Base-by-base conservation (phyloP, 1,139 yeast species). In the Blastobotrys raffinosifermentans region DNA sequence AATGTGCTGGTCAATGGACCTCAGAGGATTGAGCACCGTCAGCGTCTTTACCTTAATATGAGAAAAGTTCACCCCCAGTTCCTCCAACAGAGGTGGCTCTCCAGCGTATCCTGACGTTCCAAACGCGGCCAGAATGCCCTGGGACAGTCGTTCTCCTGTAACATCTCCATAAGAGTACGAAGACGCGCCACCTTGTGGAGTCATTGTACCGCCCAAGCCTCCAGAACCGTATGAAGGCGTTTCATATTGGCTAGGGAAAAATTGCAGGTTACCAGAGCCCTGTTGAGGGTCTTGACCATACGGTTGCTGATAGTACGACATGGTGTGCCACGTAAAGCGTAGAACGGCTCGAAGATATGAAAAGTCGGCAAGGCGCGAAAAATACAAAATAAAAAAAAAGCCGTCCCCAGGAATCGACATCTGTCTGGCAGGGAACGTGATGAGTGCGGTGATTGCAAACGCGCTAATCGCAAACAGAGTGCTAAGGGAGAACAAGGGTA, bases 71-170 rank as follows among this genome's bases (percentile, higher is more conserved):
- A 93, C 85, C 1, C 97, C 99, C 29, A 91, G 65, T 57, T 91
- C 99, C 58, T 91, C 95, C 37, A 91, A 67, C 38, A 91, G 66
- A 1, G 97, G 91, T 0, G 95, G 93, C 58, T 91, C 99, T 18
- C 89, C 93, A 0, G 95, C 79, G 57, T 91, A 91, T 0, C 99
- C 98, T 0, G 84, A 72, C 0, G 96, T 83, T 2, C 96, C 87
- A 56, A 93, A 81, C 0, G 98, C 98, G 4, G 96, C 94, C 14
- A 93, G 63, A 35, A 87, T 57, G 0, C 98, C 98, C 0, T 77
- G 67, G 1, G 87, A 72, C 32, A 91, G 67, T 40, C 79, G 49
- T 34, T 58, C 63, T 18, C 70, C 70, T 13, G 48, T 41, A 19
- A 50, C 56, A 22, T 51, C 54, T 8, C 49, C 54, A 31, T 51